These are phyloP conservation scores for Penstemon barbatus DNA, from an alignment of 257 asterid species.

Conservation along the genomic window DNA sequence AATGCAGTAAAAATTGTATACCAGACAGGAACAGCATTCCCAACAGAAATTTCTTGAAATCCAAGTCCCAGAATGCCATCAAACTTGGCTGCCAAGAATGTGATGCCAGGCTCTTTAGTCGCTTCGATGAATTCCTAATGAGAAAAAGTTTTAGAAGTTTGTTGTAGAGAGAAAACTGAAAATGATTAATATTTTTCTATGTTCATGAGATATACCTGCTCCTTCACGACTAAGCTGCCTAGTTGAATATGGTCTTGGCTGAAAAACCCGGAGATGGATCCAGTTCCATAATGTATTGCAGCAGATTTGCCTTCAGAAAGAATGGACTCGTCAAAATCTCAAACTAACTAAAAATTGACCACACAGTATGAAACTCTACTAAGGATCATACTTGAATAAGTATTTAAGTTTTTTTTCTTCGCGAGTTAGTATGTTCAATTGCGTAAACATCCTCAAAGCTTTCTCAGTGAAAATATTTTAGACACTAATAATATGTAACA, in stretches of 20 bases:
- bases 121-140: slow-evolving; percentile 82
- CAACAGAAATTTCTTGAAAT: slow-evolving; percentile 86
- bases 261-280: slow-evolving; percentile 88
- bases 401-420: slow-evolving; percentile 1
- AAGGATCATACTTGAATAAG: slow-evolving; percentile 10
- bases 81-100: slow-evolving; percentile 84
- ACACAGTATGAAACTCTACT: background rate
- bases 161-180: background rate
- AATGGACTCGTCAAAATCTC: slow-evolving; percentile 17
- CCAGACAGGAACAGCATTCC: slow-evolving; percentile 84
- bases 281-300: slow-evolving; percentile 84
- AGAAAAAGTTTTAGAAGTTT: slow-evolving; percentile 22
- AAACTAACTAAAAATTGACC: background rate
- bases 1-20: slow-evolving; percentile 20
- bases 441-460: background rate
- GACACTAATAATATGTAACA: background rate
- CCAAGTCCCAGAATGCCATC: slow-evolving; percentile 97
- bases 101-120: slow-evolving; percentile 78
- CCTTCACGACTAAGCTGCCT: slow-evolving; percentile 64
- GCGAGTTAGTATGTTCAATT: background rate
- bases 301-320: slow-evolving; percentile 71
- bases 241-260: slow-evolving; percentile 67
- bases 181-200: background rate
- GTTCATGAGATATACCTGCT: slow-evolving; percentile 52
- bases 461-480: background rate